Conservation (phyloP, 1,284 basidiomycete genomes). For the Ganoderma leucocontextum region DNA sequence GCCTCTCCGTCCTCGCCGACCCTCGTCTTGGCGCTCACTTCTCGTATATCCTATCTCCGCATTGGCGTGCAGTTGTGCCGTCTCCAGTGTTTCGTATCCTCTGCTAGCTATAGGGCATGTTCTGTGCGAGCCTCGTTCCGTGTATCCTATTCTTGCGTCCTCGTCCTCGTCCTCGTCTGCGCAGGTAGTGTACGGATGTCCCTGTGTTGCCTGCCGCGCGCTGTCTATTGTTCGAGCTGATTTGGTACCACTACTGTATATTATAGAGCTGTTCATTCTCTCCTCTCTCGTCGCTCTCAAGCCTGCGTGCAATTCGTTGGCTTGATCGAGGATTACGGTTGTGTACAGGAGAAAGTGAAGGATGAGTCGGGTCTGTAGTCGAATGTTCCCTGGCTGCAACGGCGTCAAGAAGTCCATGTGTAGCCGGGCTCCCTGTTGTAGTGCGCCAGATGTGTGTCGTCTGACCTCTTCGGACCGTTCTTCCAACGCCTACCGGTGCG, state of each 20-base stretch:
- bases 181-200: neutral
- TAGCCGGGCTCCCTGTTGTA: neutral
- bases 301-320: neutral
- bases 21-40: constrained; percentile 1
- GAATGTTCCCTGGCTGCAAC: no score
- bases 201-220: constrained; percentile 1
- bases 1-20: neutral
- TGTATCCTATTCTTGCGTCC: constrained; percentile 6
- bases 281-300: neutral
- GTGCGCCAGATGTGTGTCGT: neutral
- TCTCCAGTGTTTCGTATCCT: neutral
- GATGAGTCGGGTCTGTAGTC: no score
- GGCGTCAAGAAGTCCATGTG: neutral
- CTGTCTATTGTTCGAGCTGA: neutral
- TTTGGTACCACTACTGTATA: neutral
- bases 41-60: constrained; percentile 1
- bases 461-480: neutral
- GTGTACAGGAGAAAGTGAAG: no score
- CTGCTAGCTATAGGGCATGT: constrained; percentile 12
- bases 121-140: neutral
- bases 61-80: neutral
- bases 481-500: neutral
- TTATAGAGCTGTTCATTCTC: neutral
- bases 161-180: neutral
- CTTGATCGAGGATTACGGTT: no score